Evolutionary conservation across 164 flowering plant genomes (phyloP).

Genomic region (Kingdonia uniflora): DNA sequence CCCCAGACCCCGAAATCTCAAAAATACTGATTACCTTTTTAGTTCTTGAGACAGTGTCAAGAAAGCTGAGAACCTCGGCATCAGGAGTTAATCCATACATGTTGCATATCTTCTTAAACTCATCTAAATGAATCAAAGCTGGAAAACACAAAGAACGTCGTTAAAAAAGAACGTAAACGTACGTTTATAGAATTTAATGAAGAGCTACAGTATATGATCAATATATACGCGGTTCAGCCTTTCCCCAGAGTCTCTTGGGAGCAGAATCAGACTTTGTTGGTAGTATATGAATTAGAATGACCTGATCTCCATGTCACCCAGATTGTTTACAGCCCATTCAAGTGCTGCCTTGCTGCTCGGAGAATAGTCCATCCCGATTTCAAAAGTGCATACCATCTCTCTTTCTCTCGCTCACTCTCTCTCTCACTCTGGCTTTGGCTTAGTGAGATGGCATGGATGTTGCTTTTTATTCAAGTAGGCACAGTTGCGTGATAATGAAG

Average conservation of each 20-base stretch:
- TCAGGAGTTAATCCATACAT: conserved; percentile 47
- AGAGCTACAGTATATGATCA: not conserved
- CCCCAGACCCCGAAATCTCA: not conserved
- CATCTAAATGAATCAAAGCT: conserved; percentile 64
- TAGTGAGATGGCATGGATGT: no score
- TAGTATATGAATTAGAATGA: conserved; percentile 42
- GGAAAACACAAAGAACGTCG: conserved; percentile 7
- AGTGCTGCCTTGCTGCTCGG: conserved; percentile 51
- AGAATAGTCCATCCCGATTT: conserved; percentile 58
- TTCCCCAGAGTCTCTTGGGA: conserved; percentile 41
- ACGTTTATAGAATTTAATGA: no score
- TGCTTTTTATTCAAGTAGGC: no score
- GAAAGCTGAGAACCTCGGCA: conserved; percentile 46
- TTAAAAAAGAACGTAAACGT: no score
- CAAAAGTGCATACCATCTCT: conserved; percentile 37
- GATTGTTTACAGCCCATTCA: conserved; percentile 43
- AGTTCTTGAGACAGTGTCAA: conserved; percentile 34
- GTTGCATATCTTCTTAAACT: conserved; percentile 40
- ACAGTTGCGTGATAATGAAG: no score
- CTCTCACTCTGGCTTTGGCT: no score
- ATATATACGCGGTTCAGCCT: conserved; percentile 53
- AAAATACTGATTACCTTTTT: conserved; percentile 27
- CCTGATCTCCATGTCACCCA: conserved; percentile 29
- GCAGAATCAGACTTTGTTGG: conserved; percentile 34
- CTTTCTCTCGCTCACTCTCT: conserved; percentile 3